Conservation (phyloP, 352 stramenopile genomes). For the Phytophthora colocasiae region DNA sequence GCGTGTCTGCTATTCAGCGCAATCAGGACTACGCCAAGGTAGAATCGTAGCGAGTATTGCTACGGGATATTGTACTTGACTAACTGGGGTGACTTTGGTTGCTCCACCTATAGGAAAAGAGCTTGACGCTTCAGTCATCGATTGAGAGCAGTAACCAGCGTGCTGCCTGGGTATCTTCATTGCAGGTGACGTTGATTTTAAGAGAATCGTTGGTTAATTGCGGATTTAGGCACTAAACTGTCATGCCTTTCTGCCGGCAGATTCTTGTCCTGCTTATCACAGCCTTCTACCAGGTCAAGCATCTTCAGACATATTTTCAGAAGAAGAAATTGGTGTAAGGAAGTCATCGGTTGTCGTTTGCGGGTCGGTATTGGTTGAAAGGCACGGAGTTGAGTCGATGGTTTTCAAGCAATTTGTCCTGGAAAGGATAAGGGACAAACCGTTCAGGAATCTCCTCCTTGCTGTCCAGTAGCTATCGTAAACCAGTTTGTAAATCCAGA, state of each 20-base stretch:
- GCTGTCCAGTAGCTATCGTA: too few relatives aligned
- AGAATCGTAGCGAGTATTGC: not conserved
- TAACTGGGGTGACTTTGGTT: constrained; percentile 1
- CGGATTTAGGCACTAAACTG: too few relatives aligned
- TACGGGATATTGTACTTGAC: too few relatives aligned
- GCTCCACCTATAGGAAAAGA: constrained; percentile 57
- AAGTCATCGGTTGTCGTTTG: too few relatives aligned
- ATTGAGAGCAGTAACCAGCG: constrained; percentile 84
- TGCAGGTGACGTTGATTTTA: constrained; percentile 50
- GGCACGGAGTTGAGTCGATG: too few relatives aligned
- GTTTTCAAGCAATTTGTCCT: too few relatives aligned
- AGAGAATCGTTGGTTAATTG: too few relatives aligned
- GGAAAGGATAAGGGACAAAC: too few relatives aligned
- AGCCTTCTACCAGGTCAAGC: constrained; percentile 79
- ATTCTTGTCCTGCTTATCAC: constrained; percentile 62
- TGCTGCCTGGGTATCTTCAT: constrained; percentile 83
- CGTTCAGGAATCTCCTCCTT: too few relatives aligned
- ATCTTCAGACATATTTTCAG: constrained; percentile 85
- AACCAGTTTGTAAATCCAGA: too few relatives aligned
- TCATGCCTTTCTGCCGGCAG: not conserved
- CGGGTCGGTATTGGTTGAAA: too few relatives aligned
- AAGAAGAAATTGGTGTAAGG: constrained; percentile 82
- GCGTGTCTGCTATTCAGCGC: constrained; percentile 78
- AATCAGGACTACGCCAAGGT: constrained; percentile 90
- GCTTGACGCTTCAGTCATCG: constrained; percentile 66